phyloP scores from a whole-genome alignment of 306 rosid species.

The Spatholobus suberectus region DNA sequence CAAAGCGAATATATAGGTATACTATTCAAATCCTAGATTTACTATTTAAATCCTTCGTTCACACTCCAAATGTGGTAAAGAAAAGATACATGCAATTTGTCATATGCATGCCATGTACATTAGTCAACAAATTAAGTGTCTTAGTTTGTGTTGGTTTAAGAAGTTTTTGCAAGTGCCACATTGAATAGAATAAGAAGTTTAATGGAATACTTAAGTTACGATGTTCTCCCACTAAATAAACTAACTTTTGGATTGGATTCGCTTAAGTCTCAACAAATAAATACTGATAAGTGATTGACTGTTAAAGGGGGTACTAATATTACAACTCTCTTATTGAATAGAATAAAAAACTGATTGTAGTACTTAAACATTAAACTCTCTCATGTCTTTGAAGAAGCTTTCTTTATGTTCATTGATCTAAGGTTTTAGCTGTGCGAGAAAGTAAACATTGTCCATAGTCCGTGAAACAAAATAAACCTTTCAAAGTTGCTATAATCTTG shows the following conservation, averaged over 20 bases:
- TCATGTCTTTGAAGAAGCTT: not conserved
- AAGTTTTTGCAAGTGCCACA: not conserved
- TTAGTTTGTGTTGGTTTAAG: slow-evolving; percentile 20
- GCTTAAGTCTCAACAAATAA: not conserved
- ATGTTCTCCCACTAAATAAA: not conserved
- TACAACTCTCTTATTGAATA: not conserved
- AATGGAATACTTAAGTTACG: not conserved
- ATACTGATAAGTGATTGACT: not conserved
- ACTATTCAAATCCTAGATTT: slow-evolving; percentile 5
- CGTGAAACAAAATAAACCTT: not conserved
- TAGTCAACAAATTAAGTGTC: slow-evolving; percentile 7
- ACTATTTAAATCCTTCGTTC: slow-evolving; percentile 35
- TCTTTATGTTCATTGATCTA: not conserved
- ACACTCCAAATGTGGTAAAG: slow-evolving; percentile 15
- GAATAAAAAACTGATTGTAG: not conserved
- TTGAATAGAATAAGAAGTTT: not conserved
- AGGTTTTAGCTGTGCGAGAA: slow-evolving; percentile 7
- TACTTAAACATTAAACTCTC: not conserved
- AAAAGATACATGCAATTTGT: not conserved
- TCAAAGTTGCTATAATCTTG: not conserved
- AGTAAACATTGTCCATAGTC: not conserved
- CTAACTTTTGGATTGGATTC: not conserved
- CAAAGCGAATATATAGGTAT: not conserved
- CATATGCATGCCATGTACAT: not conserved
- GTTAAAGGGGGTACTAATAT: not conserved